Conservation (phyloP, 179 eudicot species). For the Beta corolliflora region DNA sequence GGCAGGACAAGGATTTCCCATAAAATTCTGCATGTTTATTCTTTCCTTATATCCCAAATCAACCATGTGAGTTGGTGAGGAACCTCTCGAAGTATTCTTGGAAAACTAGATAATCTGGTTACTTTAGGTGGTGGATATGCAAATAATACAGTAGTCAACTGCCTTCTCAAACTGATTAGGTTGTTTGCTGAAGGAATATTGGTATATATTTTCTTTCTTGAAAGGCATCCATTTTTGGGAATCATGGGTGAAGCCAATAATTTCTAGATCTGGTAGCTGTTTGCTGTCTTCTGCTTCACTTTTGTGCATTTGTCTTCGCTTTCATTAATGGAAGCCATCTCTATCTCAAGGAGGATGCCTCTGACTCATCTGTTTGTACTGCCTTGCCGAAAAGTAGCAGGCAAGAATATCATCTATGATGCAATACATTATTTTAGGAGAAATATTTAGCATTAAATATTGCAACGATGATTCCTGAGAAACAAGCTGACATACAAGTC, state of each 20-base stretch:
- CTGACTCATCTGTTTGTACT: background rate
- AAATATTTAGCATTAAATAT: background rate
- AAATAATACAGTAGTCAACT: too few relatives aligned
- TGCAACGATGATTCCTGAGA: background rate
- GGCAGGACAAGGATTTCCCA: background rate
- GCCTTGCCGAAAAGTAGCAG: background rate
- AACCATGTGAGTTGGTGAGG: background rate
- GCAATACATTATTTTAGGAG: background rate
- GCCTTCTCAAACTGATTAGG: background rate
- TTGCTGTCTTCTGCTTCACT: background rate
- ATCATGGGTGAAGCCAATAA: too few relatives aligned
- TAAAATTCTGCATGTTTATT: background rate
- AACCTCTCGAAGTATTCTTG: background rate
- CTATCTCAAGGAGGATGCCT: too few relatives aligned
- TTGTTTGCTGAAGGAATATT: background rate
- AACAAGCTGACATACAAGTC: background rate
- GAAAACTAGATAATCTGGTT: background rate
- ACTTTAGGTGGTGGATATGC: background rate
- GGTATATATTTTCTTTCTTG: background rate
- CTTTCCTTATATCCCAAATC: background rate
- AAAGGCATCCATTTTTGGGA: background rate
- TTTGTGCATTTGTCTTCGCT: too few relatives aligned
- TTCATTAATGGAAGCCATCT: too few relatives aligned
- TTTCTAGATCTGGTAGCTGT: background rate
- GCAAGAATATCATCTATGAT: background rate